Evolutionary conservation across 768 basidiomycete genomes (phyloP).

Genomic region (Omphalotus guepiniiformis): DNA sequence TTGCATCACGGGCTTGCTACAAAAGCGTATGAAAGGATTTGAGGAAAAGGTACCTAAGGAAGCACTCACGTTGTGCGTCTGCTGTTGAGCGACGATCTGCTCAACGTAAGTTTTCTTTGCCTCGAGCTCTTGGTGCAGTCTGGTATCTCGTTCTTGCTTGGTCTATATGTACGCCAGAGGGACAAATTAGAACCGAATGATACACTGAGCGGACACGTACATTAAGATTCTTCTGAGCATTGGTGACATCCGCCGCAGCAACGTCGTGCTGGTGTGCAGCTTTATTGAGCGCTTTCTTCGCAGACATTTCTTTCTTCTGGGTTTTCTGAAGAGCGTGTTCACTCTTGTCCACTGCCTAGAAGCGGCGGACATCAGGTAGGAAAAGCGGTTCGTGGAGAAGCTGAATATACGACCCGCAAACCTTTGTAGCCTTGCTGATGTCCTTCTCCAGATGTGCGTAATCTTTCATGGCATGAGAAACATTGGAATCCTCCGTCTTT

Average conservation of each 20-base stretch:
- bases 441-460: slow-evolving; percentile 42
- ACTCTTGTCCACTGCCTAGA: slow-evolving; percentile 42
- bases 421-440: slow-evolving; percentile 40
- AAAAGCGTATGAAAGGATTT: neutral
- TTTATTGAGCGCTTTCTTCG: slow-evolving; percentile 40
- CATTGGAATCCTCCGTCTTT: slow-evolving; percentile 35
- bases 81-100: slow-evolving; percentile 10
- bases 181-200: neutral
- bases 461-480: slow-evolving; percentile 42
- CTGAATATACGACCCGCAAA: slow-evolving; percentile 12
- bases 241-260: slow-evolving; percentile 31
- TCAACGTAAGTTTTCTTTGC: slow-evolving; percentile 18
- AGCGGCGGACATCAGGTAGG: neutral
- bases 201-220: slow-evolving; percentile 16
- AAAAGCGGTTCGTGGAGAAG: neutral
- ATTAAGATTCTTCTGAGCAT: slow-evolving; percentile 34
- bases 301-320: slow-evolving; percentile 40
- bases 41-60: neutral
- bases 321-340: slow-evolving; percentile 39
- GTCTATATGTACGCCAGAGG: slow-evolving; percentile 14
- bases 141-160: slow-evolving; percentile 20
- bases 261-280: slow-evolving; percentile 42
- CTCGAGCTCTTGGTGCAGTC: slow-evolving; percentile 16
- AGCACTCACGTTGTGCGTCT: slow-evolving; percentile 14
- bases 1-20: slow-evolving; percentile 14